Conservation (phyloP, 2,329 filamentous ascomycete genomes). For the Lasiodiplodia sp. region DNA sequence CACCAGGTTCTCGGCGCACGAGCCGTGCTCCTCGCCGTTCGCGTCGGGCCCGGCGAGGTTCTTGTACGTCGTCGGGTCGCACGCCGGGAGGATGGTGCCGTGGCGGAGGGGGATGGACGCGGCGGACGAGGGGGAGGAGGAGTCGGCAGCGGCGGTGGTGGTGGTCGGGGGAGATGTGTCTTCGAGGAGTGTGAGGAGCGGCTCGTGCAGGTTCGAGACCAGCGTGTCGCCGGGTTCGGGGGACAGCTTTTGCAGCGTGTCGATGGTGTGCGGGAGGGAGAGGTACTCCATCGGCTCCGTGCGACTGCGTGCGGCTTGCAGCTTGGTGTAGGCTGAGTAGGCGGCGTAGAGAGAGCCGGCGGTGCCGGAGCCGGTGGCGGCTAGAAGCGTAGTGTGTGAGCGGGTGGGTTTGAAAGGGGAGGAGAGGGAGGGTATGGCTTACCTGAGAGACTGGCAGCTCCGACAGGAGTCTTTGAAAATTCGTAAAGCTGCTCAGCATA, state of each 20-base stretch:
- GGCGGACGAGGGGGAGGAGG: constrained; percentile 37
- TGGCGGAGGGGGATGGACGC: constrained; percentile 48
- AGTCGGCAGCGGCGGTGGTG: constrained; percentile 39
- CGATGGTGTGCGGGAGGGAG: constrained; percentile 54
- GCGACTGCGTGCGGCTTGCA: constrained; percentile 39
- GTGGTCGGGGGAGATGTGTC: constrained; percentile 47
- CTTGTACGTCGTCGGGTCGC: constrained; percentile 54
- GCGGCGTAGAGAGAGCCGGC: constrained; percentile 57
- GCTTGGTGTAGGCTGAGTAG: constrained; percentile 55
- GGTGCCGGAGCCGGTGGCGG: constrained; percentile 55
- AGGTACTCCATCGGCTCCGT: constrained; percentile 55
- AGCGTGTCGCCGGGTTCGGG: constrained; percentile 45
- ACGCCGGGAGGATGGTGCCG: constrained; percentile 57
- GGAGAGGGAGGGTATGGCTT: constrained; percentile 27
- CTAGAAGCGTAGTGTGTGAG: constrained; percentile 35
- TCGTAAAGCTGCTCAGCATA: constrained; percentile 59
- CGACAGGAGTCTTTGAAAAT: constrained; percentile 59
- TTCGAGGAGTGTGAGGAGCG: constrained; percentile 55
- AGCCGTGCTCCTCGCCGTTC: constrained; percentile 55
- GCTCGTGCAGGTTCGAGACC: constrained; percentile 55
- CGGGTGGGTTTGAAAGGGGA: neutral
- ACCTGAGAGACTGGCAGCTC: constrained; percentile 55
- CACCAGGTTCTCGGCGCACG: constrained; percentile 58
- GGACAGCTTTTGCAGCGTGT: constrained; percentile 45
- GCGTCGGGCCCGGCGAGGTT: constrained; percentile 43